A percentile compares a stretch with the other conserved stretches of the same genome.
Conservation (phyloP, 1,284 basidiomycete genomes). For the Rhodotorula sp. region DNA sequence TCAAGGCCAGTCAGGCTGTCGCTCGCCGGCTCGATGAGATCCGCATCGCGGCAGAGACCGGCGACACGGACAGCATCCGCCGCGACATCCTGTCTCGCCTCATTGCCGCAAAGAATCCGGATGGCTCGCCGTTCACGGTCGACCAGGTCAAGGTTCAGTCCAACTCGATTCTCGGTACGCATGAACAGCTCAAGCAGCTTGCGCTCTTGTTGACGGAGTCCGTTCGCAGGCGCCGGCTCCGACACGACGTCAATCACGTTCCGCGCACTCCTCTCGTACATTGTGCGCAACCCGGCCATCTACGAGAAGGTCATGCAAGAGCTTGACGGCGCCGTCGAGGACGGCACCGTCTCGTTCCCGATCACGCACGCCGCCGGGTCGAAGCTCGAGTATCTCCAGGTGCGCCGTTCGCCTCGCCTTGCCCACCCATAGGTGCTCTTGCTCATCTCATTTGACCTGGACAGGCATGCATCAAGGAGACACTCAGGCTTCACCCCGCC, state of each 20-base stretch:
- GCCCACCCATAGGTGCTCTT: too few relatives aligned
- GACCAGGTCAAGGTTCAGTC: conserved; percentile 14
- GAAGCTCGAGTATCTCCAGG: conserved; percentile 42
- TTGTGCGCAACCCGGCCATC: conserved; percentile 41
- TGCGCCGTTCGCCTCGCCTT: neutral
- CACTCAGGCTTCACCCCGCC: conserved; percentile 48
- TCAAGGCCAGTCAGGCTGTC: neutral
- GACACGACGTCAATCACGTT: conserved; percentile 36
- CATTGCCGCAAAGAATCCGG: conserved; percentile 7
- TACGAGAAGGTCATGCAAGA: conserved; percentile 44
- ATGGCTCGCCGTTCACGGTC: conserved; percentile 4
- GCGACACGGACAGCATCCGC: neutral
- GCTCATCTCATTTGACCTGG: neutral
- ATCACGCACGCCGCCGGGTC: conserved; percentile 44
- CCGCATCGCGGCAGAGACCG: neutral
- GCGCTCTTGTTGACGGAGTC: too few relatives aligned
- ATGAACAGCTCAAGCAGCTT: neutral
- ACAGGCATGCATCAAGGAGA: conserved; percentile 49
- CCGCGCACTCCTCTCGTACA: conserved; percentile 46
- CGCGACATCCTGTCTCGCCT: conserved; percentile 8
- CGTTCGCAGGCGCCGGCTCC: conserved; percentile 2
- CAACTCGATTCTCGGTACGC: conserved; percentile 6
- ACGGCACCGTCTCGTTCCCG: conserved; percentile 41
- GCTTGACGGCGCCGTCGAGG: conserved; percentile 44
- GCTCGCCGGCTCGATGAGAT: conserved; percentile 5